phyloP scores from a whole-genome alignment of 2,329 filamentous ascomycete genomes.

The Aspergillus japonicus region DNA sequence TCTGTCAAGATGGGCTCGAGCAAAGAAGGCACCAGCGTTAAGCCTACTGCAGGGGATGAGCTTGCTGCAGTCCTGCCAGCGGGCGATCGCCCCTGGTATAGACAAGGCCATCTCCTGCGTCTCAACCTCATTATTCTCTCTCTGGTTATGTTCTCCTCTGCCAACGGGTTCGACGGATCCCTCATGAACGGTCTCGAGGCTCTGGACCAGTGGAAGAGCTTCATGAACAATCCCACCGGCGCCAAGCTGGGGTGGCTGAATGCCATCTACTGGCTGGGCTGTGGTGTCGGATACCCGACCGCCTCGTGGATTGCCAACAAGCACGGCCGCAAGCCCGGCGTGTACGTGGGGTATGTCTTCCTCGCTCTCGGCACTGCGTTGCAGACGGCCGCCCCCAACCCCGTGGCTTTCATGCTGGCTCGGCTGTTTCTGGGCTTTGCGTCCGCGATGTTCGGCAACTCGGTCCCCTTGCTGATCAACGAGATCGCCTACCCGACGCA shows the following conservation, averaged over 20 bases:
- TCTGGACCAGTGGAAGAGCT: conserved; percentile 32
- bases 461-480: conserved; percentile 42
- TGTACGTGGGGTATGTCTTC: conserved; percentile 36
- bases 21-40: neutral
- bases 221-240: conserved; percentile 29
- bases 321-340: conserved; percentile 34
- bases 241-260: conserved; percentile 34
- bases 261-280: conserved; percentile 30
- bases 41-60: neutral
- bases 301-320: conserved; percentile 36
- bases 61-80: neutral
- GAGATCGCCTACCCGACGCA: conserved; percentile 48
- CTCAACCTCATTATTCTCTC: conserved; percentile 12
- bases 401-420: conserved; percentile 33
- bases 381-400: conserved; percentile 29
- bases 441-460: conserved; percentile 32
- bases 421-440: conserved; percentile 40
- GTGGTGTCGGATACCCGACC: conserved; percentile 26
- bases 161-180: conserved; percentile 13
- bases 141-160: conserved; percentile 12
- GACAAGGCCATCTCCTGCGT: neutral
- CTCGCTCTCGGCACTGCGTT: conserved; percentile 29
- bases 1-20: neutral
- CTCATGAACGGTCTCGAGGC: conserved; percentile 35
- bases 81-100: conserved; percentile 1